These are phyloP conservation scores for Candida orba DNA, from an alignment of 805 yeast species.

Conservation along the genomic window DNA sequence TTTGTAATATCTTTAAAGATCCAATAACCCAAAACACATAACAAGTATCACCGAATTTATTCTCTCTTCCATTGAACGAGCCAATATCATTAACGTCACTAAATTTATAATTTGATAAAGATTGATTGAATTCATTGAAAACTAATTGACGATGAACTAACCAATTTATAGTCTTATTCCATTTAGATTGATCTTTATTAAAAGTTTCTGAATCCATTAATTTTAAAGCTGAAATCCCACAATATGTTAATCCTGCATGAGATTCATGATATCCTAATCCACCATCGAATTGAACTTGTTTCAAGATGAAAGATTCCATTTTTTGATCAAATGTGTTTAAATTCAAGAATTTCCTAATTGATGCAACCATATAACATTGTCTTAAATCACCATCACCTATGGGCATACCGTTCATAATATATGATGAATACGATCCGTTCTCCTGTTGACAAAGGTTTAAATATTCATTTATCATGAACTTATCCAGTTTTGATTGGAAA, in stretches of 20 bases:
- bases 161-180: conserved; percentile 46
- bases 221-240: conserved; percentile 62
- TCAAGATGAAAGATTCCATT: conserved; percentile 33
- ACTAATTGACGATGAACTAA: conserved; percentile 55
- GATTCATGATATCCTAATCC: conserved; percentile 70
- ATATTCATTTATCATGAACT: conserved; percentile 40
- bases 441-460: conserved; percentile 52
- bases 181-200: conserved; percentile 14
- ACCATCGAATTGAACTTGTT: conserved; percentile 46
- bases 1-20: conserved; percentile 30
- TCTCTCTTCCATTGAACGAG: conserved; percentile 82
- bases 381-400: conserved; percentile 66
- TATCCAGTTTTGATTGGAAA: conserved; percentile 30
- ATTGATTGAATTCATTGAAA: conserved; percentile 27
- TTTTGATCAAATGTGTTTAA: conserved; percentile 11
- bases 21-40: conserved; percentile 80
- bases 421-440: conserved; percentile 52
- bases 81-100: conserved; percentile 52
- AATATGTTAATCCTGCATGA: conserved; percentile 83
- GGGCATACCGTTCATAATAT: conserved; percentile 29
- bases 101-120: conserved; percentile 23
- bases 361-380: conserved; percentile 64
- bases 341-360: conserved; percentile 44
- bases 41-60: conserved; percentile 81
- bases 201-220: conserved; percentile 28